phyloP scores from a whole-genome alignment of 192 early-diverging fungal species.

The Oehlia diaphana region DNA sequence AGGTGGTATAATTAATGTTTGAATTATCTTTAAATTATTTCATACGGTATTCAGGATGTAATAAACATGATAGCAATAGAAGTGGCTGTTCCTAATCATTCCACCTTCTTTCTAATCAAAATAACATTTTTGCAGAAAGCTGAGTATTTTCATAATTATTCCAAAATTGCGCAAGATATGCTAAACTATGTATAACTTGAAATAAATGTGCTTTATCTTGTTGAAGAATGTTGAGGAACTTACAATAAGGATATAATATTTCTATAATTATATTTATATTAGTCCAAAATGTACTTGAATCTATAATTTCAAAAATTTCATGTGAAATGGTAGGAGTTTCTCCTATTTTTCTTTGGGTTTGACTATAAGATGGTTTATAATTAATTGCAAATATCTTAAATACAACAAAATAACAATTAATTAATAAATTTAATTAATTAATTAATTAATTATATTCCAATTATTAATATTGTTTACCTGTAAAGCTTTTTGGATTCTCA shows the following conservation, averaged over 20 bases:
- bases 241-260: background rate
- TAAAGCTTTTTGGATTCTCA: constrained; percentile 1
- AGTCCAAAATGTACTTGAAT: background rate
- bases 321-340: background rate
- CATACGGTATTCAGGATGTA: background rate
- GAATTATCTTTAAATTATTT: background rate
- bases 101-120: background rate
- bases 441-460: no score
- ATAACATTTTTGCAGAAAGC: background rate
- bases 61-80: background rate
- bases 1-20: background rate
- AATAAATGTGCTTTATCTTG: background rate
- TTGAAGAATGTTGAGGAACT: background rate
- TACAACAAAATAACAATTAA: no score
- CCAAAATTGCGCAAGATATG: background rate
- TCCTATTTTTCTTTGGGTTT: background rate
- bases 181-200: background rate
- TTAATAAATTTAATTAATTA: no score
- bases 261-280: background rate
- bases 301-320: constrained; percentile 11
- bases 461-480: background rate
- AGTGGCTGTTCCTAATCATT: background rate
- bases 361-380: background rate
- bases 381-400: constrained; percentile 4
- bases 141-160: background rate